Conservation (phyloP, 208 protist species). For the Acanthamoeba lenticulata region DNA sequence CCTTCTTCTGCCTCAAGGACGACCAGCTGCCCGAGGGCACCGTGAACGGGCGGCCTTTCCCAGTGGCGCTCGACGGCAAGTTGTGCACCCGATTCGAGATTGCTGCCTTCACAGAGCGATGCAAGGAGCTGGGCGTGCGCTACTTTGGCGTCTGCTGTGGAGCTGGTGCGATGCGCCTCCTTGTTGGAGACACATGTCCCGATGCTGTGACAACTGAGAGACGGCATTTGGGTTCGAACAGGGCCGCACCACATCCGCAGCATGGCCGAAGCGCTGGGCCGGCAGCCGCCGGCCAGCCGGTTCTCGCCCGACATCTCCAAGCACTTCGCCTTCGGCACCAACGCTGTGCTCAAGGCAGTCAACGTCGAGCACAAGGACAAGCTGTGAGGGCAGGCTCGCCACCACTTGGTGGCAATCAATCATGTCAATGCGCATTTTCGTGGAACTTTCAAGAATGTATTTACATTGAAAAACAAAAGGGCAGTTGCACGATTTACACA, state of each 20-base stretch:
- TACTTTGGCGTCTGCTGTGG: conserved; percentile 66
- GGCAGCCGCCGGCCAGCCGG: conserved; percentile 25
- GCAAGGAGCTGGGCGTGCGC: conserved; percentile 39
- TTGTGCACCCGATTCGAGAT: conserved; percentile 47
- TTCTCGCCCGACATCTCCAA: conserved; percentile 58
- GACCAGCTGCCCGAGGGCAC: conserved; percentile 9
- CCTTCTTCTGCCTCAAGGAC: conserved; percentile 53
- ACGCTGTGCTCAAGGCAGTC: neutral
- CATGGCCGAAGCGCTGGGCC: conserved; percentile 16
- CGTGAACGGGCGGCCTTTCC: neutral
- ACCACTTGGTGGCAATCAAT: too few relatives aligned
- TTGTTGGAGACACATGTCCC: neutral
- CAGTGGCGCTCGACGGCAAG: conserved; percentile 32
- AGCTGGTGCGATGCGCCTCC: neutral
- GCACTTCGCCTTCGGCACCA: conserved; percentile 52
- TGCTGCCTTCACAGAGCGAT: conserved; percentile 1
- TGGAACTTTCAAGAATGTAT: too few relatives aligned
- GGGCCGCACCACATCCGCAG: conserved; percentile 40
- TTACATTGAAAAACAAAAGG: too few relatives aligned
- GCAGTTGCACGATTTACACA: too few relatives aligned
- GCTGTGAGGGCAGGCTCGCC: neutral
- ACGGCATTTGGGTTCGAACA: neutral
- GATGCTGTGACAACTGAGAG: neutral
- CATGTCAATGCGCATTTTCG: too few relatives aligned
- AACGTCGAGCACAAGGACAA: conserved; percentile 59